These are phyloP conservation scores for Lipomyces yamadae DNA, from an alignment of 805 yeast genomes.

Conservation along the genomic window DNA sequence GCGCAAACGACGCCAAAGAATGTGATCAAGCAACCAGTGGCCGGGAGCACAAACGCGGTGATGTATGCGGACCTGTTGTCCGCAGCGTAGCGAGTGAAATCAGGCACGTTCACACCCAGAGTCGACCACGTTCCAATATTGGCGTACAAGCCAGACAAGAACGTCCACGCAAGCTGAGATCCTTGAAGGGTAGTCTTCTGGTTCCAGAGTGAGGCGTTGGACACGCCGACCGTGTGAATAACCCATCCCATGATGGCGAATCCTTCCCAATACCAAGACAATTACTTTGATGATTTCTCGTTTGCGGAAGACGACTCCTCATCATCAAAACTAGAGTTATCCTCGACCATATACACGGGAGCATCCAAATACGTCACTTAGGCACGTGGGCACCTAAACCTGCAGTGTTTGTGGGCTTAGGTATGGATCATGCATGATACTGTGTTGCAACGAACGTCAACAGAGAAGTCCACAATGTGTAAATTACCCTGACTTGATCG, in stretches of 20 bases:
- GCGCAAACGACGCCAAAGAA: conserved; percentile 31
- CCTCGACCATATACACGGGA: conserved; percentile 8
- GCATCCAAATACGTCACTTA: conserved; percentile 32
- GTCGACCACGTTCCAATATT: conserved; percentile 41
- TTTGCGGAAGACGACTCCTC: conserved; percentile 3
- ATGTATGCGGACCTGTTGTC: conserved; percentile 42
- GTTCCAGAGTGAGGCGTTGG: conserved; percentile 11
- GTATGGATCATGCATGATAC: no score
- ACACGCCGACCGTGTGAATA: conserved; percentile 71
- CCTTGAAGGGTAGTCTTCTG: conserved; percentile 17
- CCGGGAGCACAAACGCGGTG: conserved; percentile 22
- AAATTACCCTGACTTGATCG: no score
- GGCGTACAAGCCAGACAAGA: conserved; percentile 58
- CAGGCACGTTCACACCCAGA: conserved; percentile 55
- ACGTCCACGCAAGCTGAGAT: conserved; percentile 61
- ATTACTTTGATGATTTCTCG: background rate
- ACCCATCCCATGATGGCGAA: conserved; percentile 82
- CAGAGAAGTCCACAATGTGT: no score
- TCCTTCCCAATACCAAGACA: background rate
- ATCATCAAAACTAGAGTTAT: background rate
- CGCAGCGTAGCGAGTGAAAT: conserved; percentile 53
- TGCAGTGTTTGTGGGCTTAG: no score
- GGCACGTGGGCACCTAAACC: no score
- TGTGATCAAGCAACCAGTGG: conserved; percentile 21
- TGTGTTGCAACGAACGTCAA: no score